These are phyloP conservation scores for Wallacemonas sp. DNA, from an alignment of 208 protist species.

Conservation along the genomic window DNA sequence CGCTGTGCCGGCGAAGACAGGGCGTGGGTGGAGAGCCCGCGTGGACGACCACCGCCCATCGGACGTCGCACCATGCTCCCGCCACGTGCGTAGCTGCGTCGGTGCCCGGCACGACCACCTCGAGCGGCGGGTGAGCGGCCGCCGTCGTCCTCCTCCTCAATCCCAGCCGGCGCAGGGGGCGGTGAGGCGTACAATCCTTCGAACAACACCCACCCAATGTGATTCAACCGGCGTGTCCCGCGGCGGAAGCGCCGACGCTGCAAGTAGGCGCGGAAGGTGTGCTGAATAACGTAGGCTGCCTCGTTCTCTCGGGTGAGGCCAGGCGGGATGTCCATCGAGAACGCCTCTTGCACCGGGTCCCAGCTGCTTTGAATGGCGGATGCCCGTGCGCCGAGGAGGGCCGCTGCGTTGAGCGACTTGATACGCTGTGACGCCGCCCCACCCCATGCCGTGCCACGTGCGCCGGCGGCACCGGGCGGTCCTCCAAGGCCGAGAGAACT, in stretches of 20 bases:
- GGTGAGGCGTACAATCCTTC: background rate
- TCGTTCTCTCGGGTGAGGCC: slow-evolving; percentile 32
- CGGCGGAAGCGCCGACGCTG: slow-evolving; percentile 25
- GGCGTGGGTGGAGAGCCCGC: too few relatives aligned
- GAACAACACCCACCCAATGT: background rate
- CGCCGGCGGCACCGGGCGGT: background rate
- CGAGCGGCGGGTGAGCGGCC: too few relatives aligned
- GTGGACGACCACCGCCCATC: too few relatives aligned
- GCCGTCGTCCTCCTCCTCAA: background rate
- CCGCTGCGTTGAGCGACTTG: background rate
- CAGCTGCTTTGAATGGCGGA: slow-evolving; percentile 6
- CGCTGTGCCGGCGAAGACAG: too few relatives aligned
- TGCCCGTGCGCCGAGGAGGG: background rate
- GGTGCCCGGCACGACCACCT: background rate
- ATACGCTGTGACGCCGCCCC: background rate
- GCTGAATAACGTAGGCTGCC: slow-evolving; percentile 69
- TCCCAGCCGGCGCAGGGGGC: background rate
- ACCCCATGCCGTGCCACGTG: background rate
- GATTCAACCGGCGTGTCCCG: slow-evolving; percentile 22
- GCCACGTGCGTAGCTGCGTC: too few relatives aligned
- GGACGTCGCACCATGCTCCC: too few relatives aligned
- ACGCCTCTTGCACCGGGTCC: slow-evolving; percentile 11
- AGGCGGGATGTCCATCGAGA: slow-evolving; percentile 19
- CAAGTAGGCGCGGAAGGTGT: slow-evolving; percentile 36
- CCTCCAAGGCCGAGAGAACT: background rate